Percentiles rank a stretch among this genome's conserved stretches.
phyloP scores from a whole-genome alignment of 2,329 filamentous ascomycete genomes.

The Thielaviopsis musarum region DNA sequence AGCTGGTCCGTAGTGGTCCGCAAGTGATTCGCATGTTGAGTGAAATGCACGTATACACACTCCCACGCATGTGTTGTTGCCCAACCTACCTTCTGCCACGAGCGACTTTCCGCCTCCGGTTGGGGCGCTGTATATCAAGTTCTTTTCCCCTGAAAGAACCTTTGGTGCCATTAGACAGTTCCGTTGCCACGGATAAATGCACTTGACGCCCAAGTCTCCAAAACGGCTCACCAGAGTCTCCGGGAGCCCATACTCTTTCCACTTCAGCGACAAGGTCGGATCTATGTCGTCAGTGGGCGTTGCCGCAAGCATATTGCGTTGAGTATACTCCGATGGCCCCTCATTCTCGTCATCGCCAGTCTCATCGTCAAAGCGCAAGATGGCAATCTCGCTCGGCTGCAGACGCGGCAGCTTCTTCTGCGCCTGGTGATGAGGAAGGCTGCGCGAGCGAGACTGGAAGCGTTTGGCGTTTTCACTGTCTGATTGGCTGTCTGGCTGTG shows the following conservation, averaged over 20 bases:
- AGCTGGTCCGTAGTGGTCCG: background rate
- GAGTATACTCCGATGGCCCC: conserved; percentile 36
- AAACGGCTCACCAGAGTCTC: conserved; percentile 45
- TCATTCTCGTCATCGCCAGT: conserved; percentile 1
- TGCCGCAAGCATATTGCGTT: conserved; percentile 32
- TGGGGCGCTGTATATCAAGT: conserved; percentile 64
- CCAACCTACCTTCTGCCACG: conserved; percentile 40
- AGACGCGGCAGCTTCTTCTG: conserved; percentile 16
- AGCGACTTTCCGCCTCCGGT: conserved; percentile 66
- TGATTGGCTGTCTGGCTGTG: background rate
- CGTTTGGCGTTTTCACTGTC: background rate
- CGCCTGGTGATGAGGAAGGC: background rate
- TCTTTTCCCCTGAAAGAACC: conserved; percentile 45
- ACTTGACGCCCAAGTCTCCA: conserved; percentile 45
- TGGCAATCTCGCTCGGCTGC: conserved; percentile 30
- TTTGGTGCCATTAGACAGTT: conserved; percentile 53
- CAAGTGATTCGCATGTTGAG: too few relatives aligned
- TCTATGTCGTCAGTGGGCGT: conserved; percentile 37
- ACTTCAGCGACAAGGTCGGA: conserved; percentile 41
- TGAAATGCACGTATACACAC: background rate
- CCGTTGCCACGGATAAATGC: conserved; percentile 68
- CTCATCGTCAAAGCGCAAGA: conserved; percentile 14
- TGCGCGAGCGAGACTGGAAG: background rate
- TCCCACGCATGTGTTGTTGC: background rate
- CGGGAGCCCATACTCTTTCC: conserved; percentile 48